Evolutionary conservation across 2,329 filamentous ascomycete genomes (phyloP).

Genomic region (Phialemonium atrogriseum): DNA sequence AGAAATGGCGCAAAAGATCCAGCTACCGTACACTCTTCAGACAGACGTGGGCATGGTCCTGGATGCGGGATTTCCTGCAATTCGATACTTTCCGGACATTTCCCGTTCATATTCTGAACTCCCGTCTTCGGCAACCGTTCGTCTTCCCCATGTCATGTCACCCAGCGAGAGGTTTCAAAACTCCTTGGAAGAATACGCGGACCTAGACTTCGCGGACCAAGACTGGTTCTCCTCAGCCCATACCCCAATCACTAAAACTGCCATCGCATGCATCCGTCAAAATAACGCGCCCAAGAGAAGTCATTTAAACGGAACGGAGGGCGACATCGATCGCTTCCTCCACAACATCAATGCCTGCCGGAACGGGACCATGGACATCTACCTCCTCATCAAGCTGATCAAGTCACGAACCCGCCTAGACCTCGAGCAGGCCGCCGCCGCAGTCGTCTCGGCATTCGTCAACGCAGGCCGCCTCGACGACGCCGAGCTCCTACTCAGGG

Average conservation of each 20-base stretch:
- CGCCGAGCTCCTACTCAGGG: background rate
- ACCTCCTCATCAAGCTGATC: conserved; percentile 1
- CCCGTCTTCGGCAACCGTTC: background rate
- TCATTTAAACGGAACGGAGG: background rate
- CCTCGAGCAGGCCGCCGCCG: conserved; percentile 3
- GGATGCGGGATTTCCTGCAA: background rate
- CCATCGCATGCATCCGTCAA: background rate
- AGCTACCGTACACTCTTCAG: conserved; percentile 2
- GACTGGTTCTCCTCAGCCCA: background rate
- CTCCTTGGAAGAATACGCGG: conserved; percentile 1
- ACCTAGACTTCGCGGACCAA: conserved; percentile 1
- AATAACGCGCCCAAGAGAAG: background rate
- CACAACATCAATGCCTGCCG: background rate
- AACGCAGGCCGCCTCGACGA: background rate
- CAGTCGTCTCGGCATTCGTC: conserved; percentile 1
- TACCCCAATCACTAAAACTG: background rate
- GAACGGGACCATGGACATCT: background rate
- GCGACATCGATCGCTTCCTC: background rate
- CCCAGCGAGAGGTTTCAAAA: background rate
- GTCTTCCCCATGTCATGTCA: background rate
- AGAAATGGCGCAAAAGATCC: no score
- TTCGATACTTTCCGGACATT: background rate
- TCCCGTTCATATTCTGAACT: background rate
- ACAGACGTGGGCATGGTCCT: conserved; percentile 3
- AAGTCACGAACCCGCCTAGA: conserved; percentile 1